These are phyloP conservation scores for Solanum pennellii DNA, from an alignment of 257 asterid genomes.

Conservation along the genomic window DNA sequence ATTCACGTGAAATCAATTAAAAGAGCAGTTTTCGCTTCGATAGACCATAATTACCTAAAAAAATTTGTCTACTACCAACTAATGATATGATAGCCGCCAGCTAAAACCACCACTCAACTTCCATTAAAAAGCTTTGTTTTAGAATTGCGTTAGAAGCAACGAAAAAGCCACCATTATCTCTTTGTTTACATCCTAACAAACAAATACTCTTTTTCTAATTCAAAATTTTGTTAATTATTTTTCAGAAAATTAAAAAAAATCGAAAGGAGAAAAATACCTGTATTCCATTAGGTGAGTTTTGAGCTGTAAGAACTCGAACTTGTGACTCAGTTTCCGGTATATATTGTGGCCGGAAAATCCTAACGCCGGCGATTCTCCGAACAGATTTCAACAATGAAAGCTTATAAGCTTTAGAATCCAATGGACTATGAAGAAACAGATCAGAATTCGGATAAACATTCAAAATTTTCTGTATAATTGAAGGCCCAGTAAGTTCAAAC, in stretches of 20 bases:
- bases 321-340: conserved; percentile 54
- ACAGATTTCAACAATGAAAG: conserved; percentile 48
- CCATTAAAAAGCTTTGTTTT: background rate
- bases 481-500: conserved; percentile 92
- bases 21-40: background rate
- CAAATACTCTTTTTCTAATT: background rate
- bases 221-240: background rate
- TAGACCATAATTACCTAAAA: background rate
- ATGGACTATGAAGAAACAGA: conserved; percentile 70
- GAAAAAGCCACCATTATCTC: background rate
- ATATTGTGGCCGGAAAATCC: conserved; percentile 42
- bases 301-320: conserved; percentile 61
- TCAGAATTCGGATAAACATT: conserved; percentile 53
- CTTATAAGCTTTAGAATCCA: conserved; percentile 68
- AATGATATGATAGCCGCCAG: background rate
- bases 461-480: conserved; percentile 61
- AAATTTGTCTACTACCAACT: background rate
- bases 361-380: conserved; percentile 69
- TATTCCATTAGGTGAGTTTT: conserved; percentile 79
- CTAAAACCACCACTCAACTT: background rate
- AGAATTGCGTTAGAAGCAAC: background rate
- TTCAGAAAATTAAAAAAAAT: too few species aligned
- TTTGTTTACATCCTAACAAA: background rate
- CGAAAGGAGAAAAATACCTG: conserved; percentile 35
- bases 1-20: background rate